Evolutionary conservation across 805 yeast species (phyloP).

Genomic region (Monosporozyma yasuniensis): DNA sequence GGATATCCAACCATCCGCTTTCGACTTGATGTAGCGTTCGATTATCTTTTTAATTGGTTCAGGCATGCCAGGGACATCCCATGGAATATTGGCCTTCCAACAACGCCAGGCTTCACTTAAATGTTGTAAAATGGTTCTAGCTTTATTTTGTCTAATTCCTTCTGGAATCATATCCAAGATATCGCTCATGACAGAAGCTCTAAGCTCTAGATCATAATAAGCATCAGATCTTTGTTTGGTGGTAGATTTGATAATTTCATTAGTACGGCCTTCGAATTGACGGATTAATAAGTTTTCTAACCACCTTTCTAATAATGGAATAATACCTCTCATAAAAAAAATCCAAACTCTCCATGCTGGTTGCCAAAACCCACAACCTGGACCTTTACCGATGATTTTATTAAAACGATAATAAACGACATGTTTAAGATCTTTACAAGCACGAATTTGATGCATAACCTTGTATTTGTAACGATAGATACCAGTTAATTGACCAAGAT

Average conservation of each 20-base stretch:
- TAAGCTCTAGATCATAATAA: conserved; percentile 82
- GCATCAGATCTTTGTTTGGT: conserved; percentile 95
- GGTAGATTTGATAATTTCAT: conserved; percentile 85
- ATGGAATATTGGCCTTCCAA: conserved; percentile 97
- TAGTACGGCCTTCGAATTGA: conserved; percentile 93
- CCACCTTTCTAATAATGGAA: conserved; percentile 92
- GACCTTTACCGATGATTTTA: conserved; percentile 85
- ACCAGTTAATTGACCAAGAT: conserved; percentile 92
- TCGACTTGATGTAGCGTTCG: conserved; percentile 82
- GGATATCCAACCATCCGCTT: conserved; percentile 94
- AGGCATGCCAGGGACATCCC: conserved; percentile 97
- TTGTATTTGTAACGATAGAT: conserved; percentile 93
- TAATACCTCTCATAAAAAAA: conserved; percentile 79
- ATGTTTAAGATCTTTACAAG: conserved; percentile 92
- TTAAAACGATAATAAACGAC: conserved; percentile 82
- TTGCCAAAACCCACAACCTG: conserved; percentile 99
- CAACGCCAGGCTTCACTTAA: conserved; percentile 98
- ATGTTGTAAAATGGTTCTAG: conserved; percentile 84
- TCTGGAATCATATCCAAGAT: conserved; percentile 96
- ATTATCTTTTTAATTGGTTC: conserved; percentile 80
- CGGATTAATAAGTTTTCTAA: conserved; percentile 81
- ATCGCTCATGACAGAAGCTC: conserved; percentile 93
- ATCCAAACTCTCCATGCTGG: conserved; percentile 98
- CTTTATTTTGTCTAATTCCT: conserved; percentile 77
- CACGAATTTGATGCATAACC: conserved; percentile 96